These are phyloP conservation scores for Blastomyces gilchristii DNA, from an alignment of 2,329 filamentous ascomycete species.

Conservation along the genomic window DNA sequence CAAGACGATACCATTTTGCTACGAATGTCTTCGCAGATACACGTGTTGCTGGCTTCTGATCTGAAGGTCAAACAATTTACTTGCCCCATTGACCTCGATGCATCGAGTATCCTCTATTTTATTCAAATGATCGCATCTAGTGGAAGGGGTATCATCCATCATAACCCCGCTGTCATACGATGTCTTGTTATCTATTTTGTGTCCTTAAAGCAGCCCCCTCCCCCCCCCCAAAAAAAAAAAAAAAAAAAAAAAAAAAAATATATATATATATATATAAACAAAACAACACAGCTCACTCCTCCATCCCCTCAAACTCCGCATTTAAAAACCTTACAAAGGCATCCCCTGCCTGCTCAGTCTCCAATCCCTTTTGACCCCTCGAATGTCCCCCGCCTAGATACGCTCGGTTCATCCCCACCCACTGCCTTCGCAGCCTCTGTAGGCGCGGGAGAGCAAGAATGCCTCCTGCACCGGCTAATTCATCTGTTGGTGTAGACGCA, in stretches of 20 bases:
- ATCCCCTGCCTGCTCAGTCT: slow-evolving; percentile 29
- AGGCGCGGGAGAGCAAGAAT: slow-evolving; percentile 33
- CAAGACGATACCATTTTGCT: background rate
- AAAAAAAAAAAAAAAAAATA: too few relatives aligned
- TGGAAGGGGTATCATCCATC: background rate
- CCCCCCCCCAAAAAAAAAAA: background rate
- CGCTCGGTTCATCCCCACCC: slow-evolving; percentile 37
- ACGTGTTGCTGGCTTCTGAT: background rate
- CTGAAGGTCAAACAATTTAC: background rate
- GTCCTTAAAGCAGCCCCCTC: background rate
- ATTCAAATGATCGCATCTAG: background rate
- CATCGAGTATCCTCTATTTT: background rate
- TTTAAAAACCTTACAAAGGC: slow-evolving; percentile 40
- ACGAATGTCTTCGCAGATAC: background rate
- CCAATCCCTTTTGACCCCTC: slow-evolving; percentile 25
- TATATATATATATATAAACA: too few relatives aligned
- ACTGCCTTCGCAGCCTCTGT: slow-evolving; percentile 37
- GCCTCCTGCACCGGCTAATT: slow-evolving; percentile 33
- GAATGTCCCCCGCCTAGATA: slow-evolving; percentile 31
- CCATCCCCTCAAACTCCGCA: slow-evolving; percentile 30
- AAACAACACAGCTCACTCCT: background rate
- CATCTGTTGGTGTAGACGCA: slow-evolving; percentile 31
- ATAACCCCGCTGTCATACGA: background rate
- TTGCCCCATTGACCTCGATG: background rate
- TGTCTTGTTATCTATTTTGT: background rate